Base-by-base conservation (phyloP, 139 green algal species). In the Spirogloea muscicola region DNA sequence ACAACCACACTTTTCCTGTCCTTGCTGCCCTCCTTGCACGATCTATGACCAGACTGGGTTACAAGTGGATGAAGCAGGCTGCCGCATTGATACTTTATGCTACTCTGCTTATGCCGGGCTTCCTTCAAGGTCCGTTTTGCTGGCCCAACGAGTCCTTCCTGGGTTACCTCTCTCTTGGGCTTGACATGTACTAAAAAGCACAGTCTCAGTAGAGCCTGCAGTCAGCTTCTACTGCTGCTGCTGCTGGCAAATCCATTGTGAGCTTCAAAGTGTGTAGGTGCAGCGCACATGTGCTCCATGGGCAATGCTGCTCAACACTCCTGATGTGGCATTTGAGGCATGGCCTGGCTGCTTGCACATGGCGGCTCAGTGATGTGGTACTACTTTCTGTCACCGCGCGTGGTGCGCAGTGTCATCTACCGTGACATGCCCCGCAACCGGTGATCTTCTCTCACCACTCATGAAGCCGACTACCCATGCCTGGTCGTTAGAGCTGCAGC, bases 311-410 rank as follows among this genome's bases (percentile, higher is more conserved):
- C 33, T 44, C 58, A 29, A 29, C 58, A 6, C 29, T 44, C 7
- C 31, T n/a, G 29, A 44, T 29, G n/a, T n/a, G n/a, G n/a, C n/a
- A n/a, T n/a, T n/a, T n/a, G n/a, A n/a, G n/a, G n/a, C n/a, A n/a
- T n/a, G n/a, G n/a, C n/a, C 27, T 21, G 18, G 21, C 58, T 33
- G 10, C 7, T 33, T 21, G 25, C 58, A 27, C 58, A 31, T 2
- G 10, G 10, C 43, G 10, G 13, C 16, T 29, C 59, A 68, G 59
- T 70, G 25, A 52, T 72, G 58, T 75, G 48, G 49, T 76, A 61
- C 48, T 76, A 76, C 58, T 76, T 75, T 34, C 51, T 75, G 41
- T 76, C 68, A 6, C n/a, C 27, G 29, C 58, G 33, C 5, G 68
- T 76, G 34, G 49, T 31, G 29, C 3, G 68, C 31, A 75, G 48